A percentile compares a stretch with the other conserved stretches of the same genome.
phyloP scores from a whole-genome alignment of 2,329 filamentous ascomycete genomes.

The Penicillium corylophilum region DNA sequence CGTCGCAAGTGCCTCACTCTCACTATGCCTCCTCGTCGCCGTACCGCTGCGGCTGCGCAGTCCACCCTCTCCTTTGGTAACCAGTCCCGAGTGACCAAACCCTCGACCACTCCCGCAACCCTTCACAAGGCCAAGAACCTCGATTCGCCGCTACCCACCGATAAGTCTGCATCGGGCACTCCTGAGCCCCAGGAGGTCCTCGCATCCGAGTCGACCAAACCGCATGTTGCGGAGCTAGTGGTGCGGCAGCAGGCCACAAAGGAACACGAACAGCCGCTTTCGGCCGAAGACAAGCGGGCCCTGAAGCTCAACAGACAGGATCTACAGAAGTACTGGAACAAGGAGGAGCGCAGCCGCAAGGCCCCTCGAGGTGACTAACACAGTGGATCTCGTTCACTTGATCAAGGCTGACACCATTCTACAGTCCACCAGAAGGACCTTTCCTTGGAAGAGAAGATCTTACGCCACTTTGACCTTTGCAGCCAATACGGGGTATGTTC shows the following conservation, averaged over 20 bases:
- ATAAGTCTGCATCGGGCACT: conserved; percentile 20
- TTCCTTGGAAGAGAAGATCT: conserved; percentile 74
- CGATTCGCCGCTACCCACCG: conserved; percentile 33
- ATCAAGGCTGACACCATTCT: background rate
- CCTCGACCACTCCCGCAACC: conserved; percentile 37
- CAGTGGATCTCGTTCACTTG: background rate
- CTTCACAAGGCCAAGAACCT: conserved; percentile 34
- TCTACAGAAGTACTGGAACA: conserved; percentile 74
- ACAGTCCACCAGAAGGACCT: conserved; percentile 74
- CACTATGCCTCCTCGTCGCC: conserved; percentile 46
- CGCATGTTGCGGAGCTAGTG: conserved; percentile 36
- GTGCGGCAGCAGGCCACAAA: conserved; percentile 52
- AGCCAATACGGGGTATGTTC: conserved; percentile 85
- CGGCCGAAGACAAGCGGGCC: conserved; percentile 49
- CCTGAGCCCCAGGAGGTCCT: conserved; percentile 29
- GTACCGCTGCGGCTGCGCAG: conserved; percentile 46
- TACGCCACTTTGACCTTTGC: conserved; percentile 89
- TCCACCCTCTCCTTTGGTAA: conserved; percentile 64
- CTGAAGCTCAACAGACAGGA: conserved; percentile 65
- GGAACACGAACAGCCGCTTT: conserved; percentile 36
- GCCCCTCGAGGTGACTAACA: conserved; percentile 55
- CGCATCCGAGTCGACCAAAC: conserved; percentile 28
- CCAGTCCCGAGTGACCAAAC: conserved; percentile 60
- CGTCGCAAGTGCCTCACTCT: background rate
- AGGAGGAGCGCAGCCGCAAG: conserved; percentile 66